phyloP scores from a whole-genome alignment of 2,329 filamentous ascomycete species.

The Dactylellina sp. region DNA sequence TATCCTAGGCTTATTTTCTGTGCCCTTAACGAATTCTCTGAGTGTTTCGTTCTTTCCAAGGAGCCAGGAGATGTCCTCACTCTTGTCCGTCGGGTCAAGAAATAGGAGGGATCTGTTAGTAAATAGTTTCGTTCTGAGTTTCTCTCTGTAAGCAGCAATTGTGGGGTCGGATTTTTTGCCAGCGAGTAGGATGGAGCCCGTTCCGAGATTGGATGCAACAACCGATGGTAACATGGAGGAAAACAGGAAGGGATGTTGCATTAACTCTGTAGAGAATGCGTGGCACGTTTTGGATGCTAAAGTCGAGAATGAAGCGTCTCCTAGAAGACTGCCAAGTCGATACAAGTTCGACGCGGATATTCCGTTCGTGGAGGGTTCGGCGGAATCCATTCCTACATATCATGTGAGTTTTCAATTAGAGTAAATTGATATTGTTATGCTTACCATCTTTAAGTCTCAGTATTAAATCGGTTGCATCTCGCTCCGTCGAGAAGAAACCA shows the following conservation, averaged over 20 bases:
- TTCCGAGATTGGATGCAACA: conserved; percentile 78
- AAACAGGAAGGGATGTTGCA: conserved; percentile 94
- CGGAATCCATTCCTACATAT: conserved; percentile 79
- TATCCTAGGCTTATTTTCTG: conserved; percentile 64
- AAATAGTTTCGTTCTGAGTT: conserved; percentile 62
- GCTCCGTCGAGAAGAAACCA: conserved; percentile 79
- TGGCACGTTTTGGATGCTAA: conserved; percentile 76
- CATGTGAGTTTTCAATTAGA: conserved; percentile 15
- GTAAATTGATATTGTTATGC: background rate
- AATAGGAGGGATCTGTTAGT: conserved; percentile 59
- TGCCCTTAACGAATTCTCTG: conserved; percentile 63
- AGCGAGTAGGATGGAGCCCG: conserved; percentile 70
- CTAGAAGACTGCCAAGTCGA: conserved; percentile 77
- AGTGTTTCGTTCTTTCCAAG: conserved; percentile 67
- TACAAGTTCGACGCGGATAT: conserved; percentile 89
- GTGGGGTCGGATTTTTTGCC: conserved; percentile 61
- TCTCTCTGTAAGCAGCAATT: conserved; percentile 64
- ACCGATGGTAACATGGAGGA: conserved; percentile 81
- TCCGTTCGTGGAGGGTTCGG: conserved; percentile 89
- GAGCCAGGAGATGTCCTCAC: conserved; percentile 65
- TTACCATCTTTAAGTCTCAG: conserved; percentile 85
- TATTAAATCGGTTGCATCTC: conserved; percentile 75
- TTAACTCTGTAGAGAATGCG: conserved; percentile 89
- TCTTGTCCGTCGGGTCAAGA: conserved; percentile 59
- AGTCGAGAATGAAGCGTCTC: conserved; percentile 71